Base-by-base conservation (phyloP, 139 green algal species). In the Spirogloea muscicola region DNA sequence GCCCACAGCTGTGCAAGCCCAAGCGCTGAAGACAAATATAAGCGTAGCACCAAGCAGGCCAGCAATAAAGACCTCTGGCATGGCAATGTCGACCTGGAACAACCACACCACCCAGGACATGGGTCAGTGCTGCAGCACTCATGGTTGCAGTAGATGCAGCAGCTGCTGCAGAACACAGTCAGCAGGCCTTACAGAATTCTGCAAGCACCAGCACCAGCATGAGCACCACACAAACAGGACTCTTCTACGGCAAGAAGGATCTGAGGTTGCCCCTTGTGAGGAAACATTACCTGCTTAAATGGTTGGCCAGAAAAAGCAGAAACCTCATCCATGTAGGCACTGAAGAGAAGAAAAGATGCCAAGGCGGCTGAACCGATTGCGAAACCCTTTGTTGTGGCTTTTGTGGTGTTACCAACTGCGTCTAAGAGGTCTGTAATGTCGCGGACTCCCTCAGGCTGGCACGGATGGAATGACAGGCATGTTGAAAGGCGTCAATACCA, bases 381-480 rank as follows among this genome's bases (percentile, higher is more conserved):
- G 59, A 86, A 92, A 21, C 88, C 88, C 75, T 92, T 91, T 6
- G 76, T 86, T 1, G 82, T 91, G 29, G 88, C 88, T 42, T 85
- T 82, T 9, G 87, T 91, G 27, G 87, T 91, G 74, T 91, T 91
- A 34, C 82, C 86, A 16, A 86, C 79, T 2, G 80, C 76, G 52
- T 90, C 86, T 21, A 91, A 79, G 13, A 84, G 46, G 72, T 92
- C 88, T 18, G 87, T 82, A 29, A 77, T 59, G 31, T 85, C 79
- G 25, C 79, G 64, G 7, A 85, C 73, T 27, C 49, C 72, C 38
- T 77, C 77, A n/a, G 77, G 77, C 63, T 76, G 63, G n/a, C n/a
- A n/a, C n/a, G n/a, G n/a, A n/a, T n/a, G n/a, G n/a, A n/a, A n/a
- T n/a, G n/a, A n/a, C n/a, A n/a, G n/a, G n/a, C n/a, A n/a, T n/a